Evolutionary conservation across 1,284 basidiomycete genomes (phyloP).

Genomic region (Marasmius fiardii): DNA sequence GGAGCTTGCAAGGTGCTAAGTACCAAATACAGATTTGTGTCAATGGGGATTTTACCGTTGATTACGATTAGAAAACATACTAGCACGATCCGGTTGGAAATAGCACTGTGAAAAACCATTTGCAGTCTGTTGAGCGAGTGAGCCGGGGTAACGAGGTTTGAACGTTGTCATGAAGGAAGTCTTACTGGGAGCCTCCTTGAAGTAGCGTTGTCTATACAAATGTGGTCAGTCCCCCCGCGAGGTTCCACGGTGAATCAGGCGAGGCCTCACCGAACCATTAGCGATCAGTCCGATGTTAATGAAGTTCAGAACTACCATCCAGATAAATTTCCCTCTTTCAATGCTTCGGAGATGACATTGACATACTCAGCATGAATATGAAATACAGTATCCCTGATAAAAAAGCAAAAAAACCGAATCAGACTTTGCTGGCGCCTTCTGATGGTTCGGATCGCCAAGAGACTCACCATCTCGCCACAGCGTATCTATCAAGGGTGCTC

Average conservation of each 20-base stretch:
- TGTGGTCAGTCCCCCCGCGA: background rate
- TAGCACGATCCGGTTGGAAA: conserved; percentile 19
- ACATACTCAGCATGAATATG: too few species aligned
- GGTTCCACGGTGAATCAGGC: background rate
- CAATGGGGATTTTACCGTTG: too few species aligned
- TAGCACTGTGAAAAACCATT: conserved; percentile 19
- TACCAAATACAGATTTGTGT: background rate
- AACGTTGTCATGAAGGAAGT: too few species aligned
- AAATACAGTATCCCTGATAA: too few species aligned
- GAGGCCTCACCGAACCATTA: too few species aligned
- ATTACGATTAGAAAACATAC: conserved; percentile 14
- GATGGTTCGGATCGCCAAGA: too few species aligned
- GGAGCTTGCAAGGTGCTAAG: conserved; percentile 14
- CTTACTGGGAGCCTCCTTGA: conserved; percentile 20
- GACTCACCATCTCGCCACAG: conserved; percentile 22
- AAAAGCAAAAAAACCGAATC: too few species aligned
- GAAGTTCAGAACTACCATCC: too few species aligned
- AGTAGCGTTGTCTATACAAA: conserved; percentile 12
- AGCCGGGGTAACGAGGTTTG: background rate
- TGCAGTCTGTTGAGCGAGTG: conserved; percentile 14
- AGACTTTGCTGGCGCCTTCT: too few species aligned
- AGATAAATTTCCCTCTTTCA: too few species aligned
- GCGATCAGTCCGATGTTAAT: too few species aligned
- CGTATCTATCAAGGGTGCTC: conserved; percentile 19
- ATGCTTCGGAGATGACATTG: too few species aligned